Evolutionary conservation across 805 yeast species (phyloP).

Genomic region (Pichia sporocuriosa): DNA sequence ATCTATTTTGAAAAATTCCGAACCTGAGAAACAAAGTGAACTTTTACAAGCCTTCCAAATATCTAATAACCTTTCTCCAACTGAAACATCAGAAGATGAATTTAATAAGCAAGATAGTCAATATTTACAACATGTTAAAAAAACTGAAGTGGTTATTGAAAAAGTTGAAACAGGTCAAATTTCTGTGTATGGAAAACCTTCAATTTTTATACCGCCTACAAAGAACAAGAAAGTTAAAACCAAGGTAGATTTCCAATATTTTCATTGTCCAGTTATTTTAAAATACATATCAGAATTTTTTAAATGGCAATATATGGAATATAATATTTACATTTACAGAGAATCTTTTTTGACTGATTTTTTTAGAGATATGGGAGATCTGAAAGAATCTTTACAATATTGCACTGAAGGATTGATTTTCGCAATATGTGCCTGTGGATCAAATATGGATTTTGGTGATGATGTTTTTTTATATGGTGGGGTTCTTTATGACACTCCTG

Average conservation of each 20-base stretch:
- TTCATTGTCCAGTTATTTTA: slow-evolving; percentile 3
- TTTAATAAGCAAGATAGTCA: not conserved
- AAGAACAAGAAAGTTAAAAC: not conserved
- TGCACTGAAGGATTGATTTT: slow-evolving; percentile 36
- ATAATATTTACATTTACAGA: slow-evolving; percentile 47
- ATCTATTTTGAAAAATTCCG: not conserved
- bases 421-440: slow-evolving; percentile 54
- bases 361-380: slow-evolving; percentile 40
- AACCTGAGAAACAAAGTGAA: not conserved
- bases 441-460: slow-evolving; percentile 35
- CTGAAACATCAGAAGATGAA: too few species aligned
- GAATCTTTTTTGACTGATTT: slow-evolving; percentile 55
- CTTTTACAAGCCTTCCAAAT: not conserved
- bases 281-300: slow-evolving; percentile 10
- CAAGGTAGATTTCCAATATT: slow-evolving; percentile 2
- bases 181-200: slow-evolving; percentile 2
- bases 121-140: not conserved
- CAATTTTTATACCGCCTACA: slow-evolving; percentile 3
- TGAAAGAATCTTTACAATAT: slow-evolving; percentile 46
- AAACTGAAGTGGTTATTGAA: not conserved
- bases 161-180: not conserved
- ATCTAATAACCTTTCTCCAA: too few species aligned
- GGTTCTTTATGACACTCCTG: slow-evolving; percentile 36
- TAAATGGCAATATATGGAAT: slow-evolving; percentile 11
- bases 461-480: slow-evolving; percentile 22